Evolutionary conservation across 2,329 filamentous ascomycete genomes (phyloP).

Genomic region (Pyricularia sp.): DNA sequence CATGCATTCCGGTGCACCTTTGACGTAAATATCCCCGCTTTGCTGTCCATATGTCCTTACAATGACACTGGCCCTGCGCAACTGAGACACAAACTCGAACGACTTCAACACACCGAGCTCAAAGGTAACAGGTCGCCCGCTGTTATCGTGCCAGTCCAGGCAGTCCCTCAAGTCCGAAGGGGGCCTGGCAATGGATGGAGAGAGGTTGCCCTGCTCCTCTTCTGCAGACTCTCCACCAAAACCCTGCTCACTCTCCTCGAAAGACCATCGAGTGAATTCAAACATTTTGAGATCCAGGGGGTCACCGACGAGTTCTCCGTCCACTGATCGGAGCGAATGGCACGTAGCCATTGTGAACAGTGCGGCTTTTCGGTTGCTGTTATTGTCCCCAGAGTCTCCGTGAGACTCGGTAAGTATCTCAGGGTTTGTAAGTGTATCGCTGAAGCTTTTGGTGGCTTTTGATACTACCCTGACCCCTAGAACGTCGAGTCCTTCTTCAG

Average conservation of each 20-base stretch:
- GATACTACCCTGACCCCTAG: conserved; percentile 77
- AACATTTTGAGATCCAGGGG: conserved; percentile 98
- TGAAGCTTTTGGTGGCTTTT: conserved; percentile 53
- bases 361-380: conserved; percentile 44
- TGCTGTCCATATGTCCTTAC: conserved; percentile 80
- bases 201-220: conserved; percentile 43
- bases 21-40: conserved; percentile 84
- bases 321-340: conserved; percentile 79
- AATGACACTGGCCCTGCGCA: conserved; percentile 86
- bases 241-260: conserved; percentile 74
- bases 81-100: conserved; percentile 91
- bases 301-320: conserved; percentile 84
- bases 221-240: conserved; percentile 44
- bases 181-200: conserved; percentile 82
- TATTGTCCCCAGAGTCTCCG: conserved; percentile 17
- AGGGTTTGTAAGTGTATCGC: conserved; percentile 63
- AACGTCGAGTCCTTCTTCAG: conserved; percentile 91
- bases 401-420: conserved; percentile 15
- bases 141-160: conserved; percentile 13
- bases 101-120: conserved; percentile 86
- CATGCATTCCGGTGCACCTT: conserved; percentile 95
- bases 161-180: conserved; percentile 35
- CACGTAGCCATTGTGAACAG: conserved; percentile 96
- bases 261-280: conserved; percentile 87
- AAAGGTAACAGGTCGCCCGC: conserved; percentile 38